Evolutionary conservation across 495 filamentous ascomycete species (phyloP).

Genomic region (Neurospora sp.): DNA sequence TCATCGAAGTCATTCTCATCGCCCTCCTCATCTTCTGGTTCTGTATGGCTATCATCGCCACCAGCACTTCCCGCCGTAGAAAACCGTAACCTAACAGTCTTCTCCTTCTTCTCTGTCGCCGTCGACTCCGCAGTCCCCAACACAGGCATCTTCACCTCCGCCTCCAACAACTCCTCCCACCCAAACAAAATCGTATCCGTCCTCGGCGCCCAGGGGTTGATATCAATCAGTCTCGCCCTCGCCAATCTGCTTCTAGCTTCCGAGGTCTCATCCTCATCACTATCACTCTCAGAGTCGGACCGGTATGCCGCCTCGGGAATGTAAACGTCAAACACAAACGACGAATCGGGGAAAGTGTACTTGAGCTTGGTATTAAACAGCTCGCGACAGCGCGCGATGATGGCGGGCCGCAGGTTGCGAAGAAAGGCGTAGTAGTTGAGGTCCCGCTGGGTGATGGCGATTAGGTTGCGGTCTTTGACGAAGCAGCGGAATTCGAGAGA

Average conservation of each 20-base stretch:
- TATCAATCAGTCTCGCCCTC: constrained; percentile 77
- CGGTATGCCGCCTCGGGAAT: constrained; percentile 63
- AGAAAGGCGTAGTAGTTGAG: constrained; percentile 84
- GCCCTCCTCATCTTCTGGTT: constrained; percentile 3
- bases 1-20: constrained; percentile 22
- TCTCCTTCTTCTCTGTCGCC: constrained; percentile 20
- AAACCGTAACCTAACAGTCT: not conserved
- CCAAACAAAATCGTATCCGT: constrained; percentile 86
- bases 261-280: constrained; percentile 27
- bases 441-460: constrained; percentile 84
- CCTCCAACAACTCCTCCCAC: constrained; percentile 76
- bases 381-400: constrained; percentile 50
- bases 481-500: constrained; percentile 93
- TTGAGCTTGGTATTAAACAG: constrained; percentile 61
- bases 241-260: constrained; percentile 17
- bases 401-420: constrained; percentile 47
- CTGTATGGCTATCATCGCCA: not conserved
- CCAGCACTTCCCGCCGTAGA: not conserved
- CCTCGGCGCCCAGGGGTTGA: constrained; percentile 88
- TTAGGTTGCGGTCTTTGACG: constrained; percentile 63
- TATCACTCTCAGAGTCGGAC: constrained; percentile 48
- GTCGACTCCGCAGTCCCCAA: constrained; percentile 24
- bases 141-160: constrained; percentile 46
- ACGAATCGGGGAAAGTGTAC: constrained; percentile 70
- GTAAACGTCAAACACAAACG: constrained; percentile 87